Base-by-base conservation (phyloP, 495 filamentous ascomycete genomes). In the Penicillium verhagenii region DNA sequence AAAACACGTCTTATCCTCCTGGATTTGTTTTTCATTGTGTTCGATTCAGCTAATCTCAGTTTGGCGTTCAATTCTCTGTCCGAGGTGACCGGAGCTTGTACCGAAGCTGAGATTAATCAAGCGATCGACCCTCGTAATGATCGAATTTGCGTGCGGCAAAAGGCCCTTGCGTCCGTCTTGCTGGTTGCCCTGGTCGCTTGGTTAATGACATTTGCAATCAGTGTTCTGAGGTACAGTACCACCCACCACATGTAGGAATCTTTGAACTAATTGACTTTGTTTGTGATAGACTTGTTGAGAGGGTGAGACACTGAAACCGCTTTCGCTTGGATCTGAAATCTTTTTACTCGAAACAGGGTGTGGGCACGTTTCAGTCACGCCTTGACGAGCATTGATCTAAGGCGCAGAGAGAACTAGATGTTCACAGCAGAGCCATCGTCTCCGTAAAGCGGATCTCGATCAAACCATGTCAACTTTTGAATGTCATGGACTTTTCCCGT, bases 1-100 rank as follows among this genome's bases (percentile, higher is more conserved):
- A 97, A 97, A 65, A 86, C 96, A 60, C 82, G 88, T 19, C 81
- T 98, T 28, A 82, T 96, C 47, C 83, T 98, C 52, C 80, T 96
- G 54, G 94, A 98, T 72, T 79, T 97, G 3, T 82, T 96, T 66
- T 98, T 98, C 68, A 95, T 98, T 58, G 90, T 97, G 24, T 96
- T 98, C 69, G 90, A 96, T 67, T 89, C 92, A 1, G 90, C 92
- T 39, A 97, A 96, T 70, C 73, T 96, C 35, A 88, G 89, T 46
- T 71, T 98, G 62, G 92, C 95, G 9, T 96, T 97, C 66, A 86
- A 88, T 66, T 85, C 89, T 9, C 71, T 96, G 44, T 84, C 81
- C 8, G 90, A 91, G 68, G 81, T 86, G 44, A 79, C 81, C 37
- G 87, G 84, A 61, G 79, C 79, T 18, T 91, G 87, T 64, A 71